Conservation (phyloP, 306 rosid species). For the Rosa lucieae region DNA sequence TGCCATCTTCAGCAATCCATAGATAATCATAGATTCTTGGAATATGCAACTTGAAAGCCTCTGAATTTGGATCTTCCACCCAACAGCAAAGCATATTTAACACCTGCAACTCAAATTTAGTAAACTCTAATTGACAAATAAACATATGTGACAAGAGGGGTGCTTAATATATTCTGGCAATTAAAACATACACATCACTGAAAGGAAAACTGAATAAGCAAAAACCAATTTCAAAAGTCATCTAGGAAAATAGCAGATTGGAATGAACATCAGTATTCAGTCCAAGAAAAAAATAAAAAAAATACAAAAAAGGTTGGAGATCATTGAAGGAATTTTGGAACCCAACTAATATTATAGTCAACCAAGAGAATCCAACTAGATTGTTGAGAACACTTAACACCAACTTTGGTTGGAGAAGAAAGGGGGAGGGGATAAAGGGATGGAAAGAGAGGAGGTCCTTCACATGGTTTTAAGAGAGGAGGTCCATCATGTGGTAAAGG, state of each 20-base stretch:
- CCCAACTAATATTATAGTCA: background rate
- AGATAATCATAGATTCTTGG: slow-evolving; percentile 80
- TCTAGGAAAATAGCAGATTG: slow-evolving; percentile 10
- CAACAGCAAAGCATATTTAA: slow-evolving; percentile 88
- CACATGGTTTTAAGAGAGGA: background rate
- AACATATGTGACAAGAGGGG: background rate
- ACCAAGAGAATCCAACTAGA: background rate
- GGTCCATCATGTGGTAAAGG: background rate
- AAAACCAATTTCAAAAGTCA: slow-evolving; percentile 9
- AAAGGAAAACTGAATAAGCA: background rate
- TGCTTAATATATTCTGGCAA: background rate
- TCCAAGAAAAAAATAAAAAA: background rate
- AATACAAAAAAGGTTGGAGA: background rate
- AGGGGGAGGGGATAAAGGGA: background rate
- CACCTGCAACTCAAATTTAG: slow-evolving; percentile 47
- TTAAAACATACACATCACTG: background rate
- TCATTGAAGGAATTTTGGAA: slow-evolving; percentile 1
- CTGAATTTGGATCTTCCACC: slow-evolving; percentile 86
- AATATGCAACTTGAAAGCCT: slow-evolving; percentile 85
- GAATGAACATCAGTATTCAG: background rate
- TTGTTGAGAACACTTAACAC: background rate
- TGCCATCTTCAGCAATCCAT: slow-evolving; percentile 97
- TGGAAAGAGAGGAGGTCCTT: background rate
- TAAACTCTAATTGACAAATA: slow-evolving; percentile 17
- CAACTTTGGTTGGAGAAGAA: background rate